phyloP scores from a whole-genome alignment of 331 rosid genomes.

The Saraca asoca region DNA sequence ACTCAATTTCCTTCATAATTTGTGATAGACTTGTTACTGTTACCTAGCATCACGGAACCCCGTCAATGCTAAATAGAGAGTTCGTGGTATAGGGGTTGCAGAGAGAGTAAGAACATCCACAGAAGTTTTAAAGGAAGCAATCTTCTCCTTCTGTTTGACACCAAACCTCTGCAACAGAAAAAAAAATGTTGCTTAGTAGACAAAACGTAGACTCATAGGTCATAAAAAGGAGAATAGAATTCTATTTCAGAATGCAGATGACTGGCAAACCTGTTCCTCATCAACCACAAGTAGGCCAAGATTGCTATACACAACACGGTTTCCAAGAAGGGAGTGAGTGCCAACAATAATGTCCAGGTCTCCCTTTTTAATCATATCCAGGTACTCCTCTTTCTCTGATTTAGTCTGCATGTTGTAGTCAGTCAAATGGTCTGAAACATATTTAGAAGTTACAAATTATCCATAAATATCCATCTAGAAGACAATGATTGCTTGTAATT shows the following conservation, averaged over 20 bases:
- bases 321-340: slow-evolving; percentile 93
- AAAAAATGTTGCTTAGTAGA: slow-evolving; percentile 22
- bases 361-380: slow-evolving; percentile 77
- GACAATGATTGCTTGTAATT: slow-evolving; percentile 6
- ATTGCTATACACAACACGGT: slow-evolving; percentile 81
- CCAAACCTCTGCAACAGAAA: slow-evolving; percentile 80
- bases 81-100: slow-evolving; percentile 95
- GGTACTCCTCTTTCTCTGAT: slow-evolving; percentile 75
- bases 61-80: slow-evolving; percentile 93
- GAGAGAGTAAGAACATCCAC: slow-evolving; percentile 92
- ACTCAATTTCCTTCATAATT: slow-evolving; percentile 28
- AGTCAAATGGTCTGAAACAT: slow-evolving; percentile 42
- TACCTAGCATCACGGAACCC: slow-evolving; percentile 99
- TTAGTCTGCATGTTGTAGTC: slow-evolving; percentile 65
- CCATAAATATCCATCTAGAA: slow-evolving; percentile 30
- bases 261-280: slow-evolving; percentile 82
- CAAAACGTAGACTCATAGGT: slow-evolving; percentile 13
- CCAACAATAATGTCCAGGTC: slow-evolving; percentile 81
- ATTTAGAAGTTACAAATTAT: slow-evolving; percentile 21
- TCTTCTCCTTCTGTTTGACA: slow-evolving; percentile 94
- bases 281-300: slow-evolving; percentile 93
- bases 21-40: not conserved
- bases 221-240: slow-evolving; percentile 27
- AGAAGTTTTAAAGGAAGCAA: slow-evolving; percentile 92
- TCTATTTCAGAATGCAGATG: slow-evolving; percentile 19